Evolutionary conservation across 345 rosid genomes (phyloP).

Genomic region (Brassica juncea): DNA sequence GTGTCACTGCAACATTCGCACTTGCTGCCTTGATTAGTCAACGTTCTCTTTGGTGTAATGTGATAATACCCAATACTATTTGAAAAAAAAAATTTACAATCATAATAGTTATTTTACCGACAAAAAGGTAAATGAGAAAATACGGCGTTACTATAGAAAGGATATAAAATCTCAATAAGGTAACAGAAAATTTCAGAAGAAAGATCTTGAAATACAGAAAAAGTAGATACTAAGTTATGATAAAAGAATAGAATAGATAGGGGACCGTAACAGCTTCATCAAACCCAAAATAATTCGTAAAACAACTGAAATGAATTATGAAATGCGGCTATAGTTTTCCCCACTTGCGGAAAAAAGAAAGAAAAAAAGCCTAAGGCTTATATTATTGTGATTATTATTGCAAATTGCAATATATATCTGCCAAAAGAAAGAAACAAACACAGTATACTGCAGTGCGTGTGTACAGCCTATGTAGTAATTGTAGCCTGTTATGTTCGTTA

Average conservation of each 20-base stretch:
- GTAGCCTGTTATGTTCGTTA: background rate
- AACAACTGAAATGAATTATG: slow-evolving; percentile 5
- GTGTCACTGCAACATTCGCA: slow-evolving; percentile 1
- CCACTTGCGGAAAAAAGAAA: slow-evolving; percentile 1
- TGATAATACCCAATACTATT: background rate
- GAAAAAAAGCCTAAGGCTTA: background rate
- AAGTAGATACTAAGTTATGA: slow-evolving; percentile 26
- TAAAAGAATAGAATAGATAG: slow-evolving; percentile 21
- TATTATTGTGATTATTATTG: background rate
- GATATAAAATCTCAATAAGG: slow-evolving; percentile 16
- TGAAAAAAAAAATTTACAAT: background rate
- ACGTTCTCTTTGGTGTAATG: background rate
- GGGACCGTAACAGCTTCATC: slow-evolving; percentile 31
- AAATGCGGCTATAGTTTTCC: slow-evolving; percentile 26
- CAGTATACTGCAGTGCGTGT: slow-evolving; percentile 1
- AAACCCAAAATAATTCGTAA: background rate
- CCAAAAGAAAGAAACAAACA: background rate
- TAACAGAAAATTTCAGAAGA: slow-evolving; percentile 19
- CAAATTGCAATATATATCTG: background rate
- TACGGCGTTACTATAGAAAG: background rate
- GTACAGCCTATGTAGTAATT: background rate
- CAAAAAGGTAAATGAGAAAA: slow-evolving; percentile 18
- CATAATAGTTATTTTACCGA: background rate
- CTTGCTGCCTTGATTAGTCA: slow-evolving; percentile 23
- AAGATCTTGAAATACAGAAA: slow-evolving; percentile 27